Evolutionary conservation across 768 basidiomycete species (phyloP).

Genomic region (Boletus rex-veris): DNA sequence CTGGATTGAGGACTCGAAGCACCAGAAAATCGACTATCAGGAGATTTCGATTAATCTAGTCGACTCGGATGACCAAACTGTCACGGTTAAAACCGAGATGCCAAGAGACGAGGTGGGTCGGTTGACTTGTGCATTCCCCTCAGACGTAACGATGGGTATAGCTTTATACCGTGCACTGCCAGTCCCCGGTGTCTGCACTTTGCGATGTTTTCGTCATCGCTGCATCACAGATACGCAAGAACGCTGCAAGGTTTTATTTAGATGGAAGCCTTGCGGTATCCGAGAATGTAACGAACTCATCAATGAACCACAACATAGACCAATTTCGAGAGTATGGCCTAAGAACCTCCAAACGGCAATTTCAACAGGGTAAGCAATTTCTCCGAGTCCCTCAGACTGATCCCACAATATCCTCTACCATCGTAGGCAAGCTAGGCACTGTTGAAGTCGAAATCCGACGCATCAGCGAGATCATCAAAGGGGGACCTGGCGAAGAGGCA

Average conservation of each 20-base stretch:
- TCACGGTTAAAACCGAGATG: constrained; percentile 10
- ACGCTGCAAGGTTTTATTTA: constrained; percentile 13
- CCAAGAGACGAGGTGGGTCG: constrained; percentile 6
- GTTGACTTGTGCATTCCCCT: background rate
- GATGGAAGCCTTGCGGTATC: constrained; percentile 2
- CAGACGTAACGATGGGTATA: background rate
- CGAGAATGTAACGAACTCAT: constrained; percentile 4
- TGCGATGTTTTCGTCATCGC: constrained; percentile 14
- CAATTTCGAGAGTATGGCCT: constrained; percentile 3
- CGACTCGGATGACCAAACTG: constrained; percentile 4
- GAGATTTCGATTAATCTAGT: constrained; percentile 8
- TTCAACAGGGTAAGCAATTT: background rate
- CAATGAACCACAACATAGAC: background rate
- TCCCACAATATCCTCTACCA: background rate
- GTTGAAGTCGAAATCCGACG: constrained; percentile 19
- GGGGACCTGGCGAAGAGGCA: background rate
- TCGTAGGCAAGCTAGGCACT: constrained; percentile 5
- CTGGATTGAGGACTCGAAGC: constrained; percentile 16
- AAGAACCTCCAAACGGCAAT: constrained; percentile 5
- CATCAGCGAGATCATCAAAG: constrained; percentile 8
- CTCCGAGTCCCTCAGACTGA: background rate
- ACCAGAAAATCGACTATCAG: constrained; percentile 3
- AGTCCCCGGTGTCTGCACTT: constrained; percentile 11
- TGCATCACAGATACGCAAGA: background rate
- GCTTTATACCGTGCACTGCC: constrained; percentile 17